Conservation (phyloP, 441 rosid species). For the Iberis amara region DNA sequence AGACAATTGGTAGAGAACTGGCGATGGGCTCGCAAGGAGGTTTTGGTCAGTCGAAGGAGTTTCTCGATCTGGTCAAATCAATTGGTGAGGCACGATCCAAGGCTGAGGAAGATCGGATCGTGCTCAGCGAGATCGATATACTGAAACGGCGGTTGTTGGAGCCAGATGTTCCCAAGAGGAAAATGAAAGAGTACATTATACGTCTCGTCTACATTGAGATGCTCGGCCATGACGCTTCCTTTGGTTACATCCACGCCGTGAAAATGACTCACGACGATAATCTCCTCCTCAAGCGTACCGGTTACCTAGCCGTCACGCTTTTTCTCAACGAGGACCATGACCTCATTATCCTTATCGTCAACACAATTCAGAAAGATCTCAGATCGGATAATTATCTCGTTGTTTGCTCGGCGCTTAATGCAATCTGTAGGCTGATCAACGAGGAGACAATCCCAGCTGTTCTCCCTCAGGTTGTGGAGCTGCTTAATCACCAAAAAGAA, state of each 20-base stretch:
- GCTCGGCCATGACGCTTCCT: slow-evolving; percentile 97
- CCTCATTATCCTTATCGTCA: slow-evolving; percentile 82
- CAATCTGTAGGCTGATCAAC: slow-evolving; percentile 81
- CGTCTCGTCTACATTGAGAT: slow-evolving; percentile 87
- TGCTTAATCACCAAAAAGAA: slow-evolving; percentile 75
- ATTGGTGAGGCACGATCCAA: slow-evolving; percentile 98
- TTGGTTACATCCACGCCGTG: slow-evolving; percentile 95
- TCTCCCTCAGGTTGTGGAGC: slow-evolving; percentile 77
- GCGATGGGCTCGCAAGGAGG: slow-evolving; percentile 99
- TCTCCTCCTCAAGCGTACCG: slow-evolving; percentile 78
- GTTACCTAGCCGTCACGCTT: slow-evolving; percentile 87
- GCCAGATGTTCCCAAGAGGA: slow-evolving; percentile 85
- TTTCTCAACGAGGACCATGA: slow-evolving; percentile 93
- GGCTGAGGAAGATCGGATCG: slow-evolving; percentile 96
- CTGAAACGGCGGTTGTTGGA: slow-evolving; percentile 76
- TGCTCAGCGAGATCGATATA: slow-evolving; percentile 77
- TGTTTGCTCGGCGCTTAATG: slow-evolving; percentile 85
- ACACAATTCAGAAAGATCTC: slow-evolving; percentile 95
- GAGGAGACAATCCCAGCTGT: slow-evolving; percentile 99
- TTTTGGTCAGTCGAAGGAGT: slow-evolving; percentile 88
- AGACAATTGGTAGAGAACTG: slow-evolving; percentile 94
- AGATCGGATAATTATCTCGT: slow-evolving; percentile 81
- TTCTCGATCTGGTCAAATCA: slow-evolving; percentile 91
- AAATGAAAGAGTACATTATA: slow-evolving; percentile 92
- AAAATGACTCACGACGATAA: slow-evolving; percentile 95